These are phyloP conservation scores for Dendrobium huoshanense DNA, from an alignment of 106 monocot species.

Conservation along the genomic window DNA sequence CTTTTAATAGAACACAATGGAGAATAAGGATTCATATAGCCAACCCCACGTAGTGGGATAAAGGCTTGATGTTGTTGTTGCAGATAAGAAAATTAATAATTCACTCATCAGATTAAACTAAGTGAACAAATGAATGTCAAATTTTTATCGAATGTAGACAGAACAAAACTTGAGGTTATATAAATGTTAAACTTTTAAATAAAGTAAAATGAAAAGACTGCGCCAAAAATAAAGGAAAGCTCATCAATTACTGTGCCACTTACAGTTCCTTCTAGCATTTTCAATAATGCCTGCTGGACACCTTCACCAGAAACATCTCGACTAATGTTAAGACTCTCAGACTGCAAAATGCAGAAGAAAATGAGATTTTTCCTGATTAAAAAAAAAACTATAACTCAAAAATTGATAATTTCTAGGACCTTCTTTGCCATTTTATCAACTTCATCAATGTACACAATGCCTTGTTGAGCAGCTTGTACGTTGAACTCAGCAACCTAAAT, in stretches of 20 bases:
- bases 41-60: too few relatives aligned
- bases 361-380: background rate
- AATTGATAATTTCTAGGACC: conserved; percentile 26
- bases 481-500: conserved; percentile 81
- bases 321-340: conserved; percentile 70
- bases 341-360: conserved; percentile 29
- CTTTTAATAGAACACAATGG: too few relatives aligned
- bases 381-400: background rate
- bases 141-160: background rate
- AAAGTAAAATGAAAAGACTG: background rate
- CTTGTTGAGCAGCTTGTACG: conserved; percentile 93
- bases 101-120: background rate
- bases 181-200: conserved; percentile 1
- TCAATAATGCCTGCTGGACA: conserved; percentile 93
- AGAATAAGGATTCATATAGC: too few relatives aligned
- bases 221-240: background rate
- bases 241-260: conserved; percentile 21
- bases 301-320: conserved; percentile 99
- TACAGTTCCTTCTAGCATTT: conserved; percentile 98
- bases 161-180: background rate
- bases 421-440: conserved; percentile 98
- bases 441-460: conserved; percentile 99
- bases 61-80: too few relatives aligned
- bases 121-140: background rate
- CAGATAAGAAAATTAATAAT: background rate